phyloP scores from a whole-genome alignment of 192 early-diverging fungal species.

The Phycomyces nitens region DNA sequence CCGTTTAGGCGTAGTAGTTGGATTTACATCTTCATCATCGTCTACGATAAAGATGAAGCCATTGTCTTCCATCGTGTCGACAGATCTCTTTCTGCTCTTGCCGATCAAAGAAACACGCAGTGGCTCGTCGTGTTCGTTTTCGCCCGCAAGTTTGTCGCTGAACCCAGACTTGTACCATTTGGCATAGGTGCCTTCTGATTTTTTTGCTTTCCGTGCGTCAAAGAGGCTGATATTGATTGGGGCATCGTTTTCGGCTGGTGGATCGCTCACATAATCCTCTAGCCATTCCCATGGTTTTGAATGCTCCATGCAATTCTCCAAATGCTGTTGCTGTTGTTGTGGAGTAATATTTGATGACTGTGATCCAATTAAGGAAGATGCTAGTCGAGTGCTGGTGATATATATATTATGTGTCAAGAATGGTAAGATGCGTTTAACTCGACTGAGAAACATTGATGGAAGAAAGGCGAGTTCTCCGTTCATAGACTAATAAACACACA shows the following conservation, averaged over 20 bases:
- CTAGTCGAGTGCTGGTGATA: constrained; percentile 39
- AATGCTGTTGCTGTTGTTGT: constrained; percentile 18
- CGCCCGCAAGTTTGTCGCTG: not conserved
- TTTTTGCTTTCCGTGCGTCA: constrained; percentile 25
- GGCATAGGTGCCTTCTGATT: constrained; percentile 28
- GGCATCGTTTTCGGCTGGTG: constrained; percentile 32
- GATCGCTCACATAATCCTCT: constrained; percentile 48
- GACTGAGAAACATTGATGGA: constrained; percentile 45
- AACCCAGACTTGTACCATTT: constrained; percentile 36
- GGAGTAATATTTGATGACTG: constrained; percentile 11
- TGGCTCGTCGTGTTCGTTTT: not conserved
- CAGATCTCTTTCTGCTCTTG: not conserved
- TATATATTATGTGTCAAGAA: constrained; percentile 54
- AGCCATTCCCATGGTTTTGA: constrained; percentile 55
- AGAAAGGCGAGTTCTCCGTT: constrained; percentile 30
- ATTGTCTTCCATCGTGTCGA: constrained; percentile 4
- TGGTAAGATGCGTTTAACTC: constrained; percentile 48
- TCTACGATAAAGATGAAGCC: constrained; percentile 13
- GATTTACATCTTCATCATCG: constrained; percentile 1
- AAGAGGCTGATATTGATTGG: constrained; percentile 31
- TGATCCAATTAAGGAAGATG: constrained; percentile 21
- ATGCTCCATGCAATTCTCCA: constrained; percentile 32
- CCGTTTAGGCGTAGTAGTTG: constrained; percentile 7
- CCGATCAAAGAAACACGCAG: not conserved
- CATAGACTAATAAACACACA: constrained; percentile 9